Base-by-base conservation (phyloP, 2,329 filamentous ascomycete genomes). In the Alternaria ethzedia region DNA sequence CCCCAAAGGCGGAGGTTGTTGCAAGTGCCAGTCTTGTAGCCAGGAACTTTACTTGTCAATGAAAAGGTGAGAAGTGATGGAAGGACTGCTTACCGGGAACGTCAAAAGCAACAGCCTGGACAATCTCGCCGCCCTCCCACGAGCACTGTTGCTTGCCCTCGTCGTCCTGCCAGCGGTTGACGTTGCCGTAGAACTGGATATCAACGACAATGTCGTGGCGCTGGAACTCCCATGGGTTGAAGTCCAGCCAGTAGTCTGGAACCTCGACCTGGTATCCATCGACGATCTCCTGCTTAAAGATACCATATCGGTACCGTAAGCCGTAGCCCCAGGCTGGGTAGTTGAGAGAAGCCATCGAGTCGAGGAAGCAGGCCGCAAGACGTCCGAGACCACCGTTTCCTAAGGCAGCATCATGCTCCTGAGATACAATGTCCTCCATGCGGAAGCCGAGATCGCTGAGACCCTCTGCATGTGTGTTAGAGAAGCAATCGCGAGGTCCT, bases 281-380 rank as follows among this genome's bases (percentile, higher is more conserved):
- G 64, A 97, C 90, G 74, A 99, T 98, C 84, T 98, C 96, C 84
- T 99, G 96, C 85, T 98, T 98, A 89, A 99, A 99, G 80, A 99
- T 99, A 78, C 83, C 83, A 66, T 98, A 98, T 80, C 94, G 87
- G 84, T 99, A 99, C 76, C 96, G 89, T 71, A 99, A 84, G 59
- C 95, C 96, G 75, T 99, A 99, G 36, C 96, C 96, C 96, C 96
- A 99, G 20, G 96, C 96, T 10, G 96, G 93, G 80, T 91, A 97
- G 84, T 97, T 96, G 73, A 99, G 86, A 11, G 94, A 95, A 23
- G 96, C 96, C 77, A 99, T 84, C 73, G 94, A 97, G 84, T 99
- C 96, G 67, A 99, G 88, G 86, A 98, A 97, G 83, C 96, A 99
- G 43, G 96, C 96, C 13, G 96, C 96, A 52, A 99, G 88, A 73